Conservation (phyloP, 2,329 filamentous ascomycete genomes). For the Aspergillus nomiae region DNA sequence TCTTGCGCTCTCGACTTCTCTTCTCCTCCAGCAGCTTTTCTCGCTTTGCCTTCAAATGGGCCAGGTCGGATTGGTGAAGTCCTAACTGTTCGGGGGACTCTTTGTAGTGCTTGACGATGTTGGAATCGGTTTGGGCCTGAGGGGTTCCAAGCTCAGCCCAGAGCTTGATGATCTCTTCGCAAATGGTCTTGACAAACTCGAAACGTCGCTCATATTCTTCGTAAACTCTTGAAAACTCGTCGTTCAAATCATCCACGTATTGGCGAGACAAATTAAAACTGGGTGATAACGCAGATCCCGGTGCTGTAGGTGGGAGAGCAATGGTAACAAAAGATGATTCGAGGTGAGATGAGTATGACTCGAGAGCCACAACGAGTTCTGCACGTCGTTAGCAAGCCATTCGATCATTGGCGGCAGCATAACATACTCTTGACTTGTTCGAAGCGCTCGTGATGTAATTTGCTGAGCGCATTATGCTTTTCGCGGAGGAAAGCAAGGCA, state of each 20-base stretch:
- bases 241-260: slow-evolving; percentile 84
- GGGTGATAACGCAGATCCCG: slow-evolving; percentile 74
- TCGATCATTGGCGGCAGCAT: not conserved
- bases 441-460: slow-evolving; percentile 85
- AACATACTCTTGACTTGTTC: slow-evolving; percentile 89
- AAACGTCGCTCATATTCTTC: slow-evolving; percentile 91
- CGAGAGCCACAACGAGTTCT: slow-evolving; percentile 91
- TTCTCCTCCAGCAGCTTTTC: slow-evolving; percentile 90
- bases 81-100: slow-evolving; percentile 93
- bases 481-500: slow-evolving; percentile 83
- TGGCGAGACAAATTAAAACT: slow-evolving; percentile 89
- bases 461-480: slow-evolving; percentile 77
- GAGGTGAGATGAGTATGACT: slow-evolving; percentile 95
- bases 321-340: slow-evolving; percentile 86
- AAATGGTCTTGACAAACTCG: slow-evolving; percentile 70
- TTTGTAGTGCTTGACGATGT: slow-evolving; percentile 85
- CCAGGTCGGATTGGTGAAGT: slow-evolving; percentile 82
- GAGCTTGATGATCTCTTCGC: slow-evolving; percentile 85
- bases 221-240: slow-evolving; percentile 91
- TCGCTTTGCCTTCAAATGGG: slow-evolving; percentile 69
- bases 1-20: slow-evolving; percentile 73
- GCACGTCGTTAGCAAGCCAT: slow-evolving; percentile 26
- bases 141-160: slow-evolving; percentile 96
- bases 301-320: slow-evolving; percentile 77
- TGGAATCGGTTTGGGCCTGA: slow-evolving; percentile 84